Evolutionary conservation across 2,329 filamentous ascomycete genomes (phyloP), one percentile per base, ranked within the genome.

Genomic region (Aspergillus aculeatus): DNA sequence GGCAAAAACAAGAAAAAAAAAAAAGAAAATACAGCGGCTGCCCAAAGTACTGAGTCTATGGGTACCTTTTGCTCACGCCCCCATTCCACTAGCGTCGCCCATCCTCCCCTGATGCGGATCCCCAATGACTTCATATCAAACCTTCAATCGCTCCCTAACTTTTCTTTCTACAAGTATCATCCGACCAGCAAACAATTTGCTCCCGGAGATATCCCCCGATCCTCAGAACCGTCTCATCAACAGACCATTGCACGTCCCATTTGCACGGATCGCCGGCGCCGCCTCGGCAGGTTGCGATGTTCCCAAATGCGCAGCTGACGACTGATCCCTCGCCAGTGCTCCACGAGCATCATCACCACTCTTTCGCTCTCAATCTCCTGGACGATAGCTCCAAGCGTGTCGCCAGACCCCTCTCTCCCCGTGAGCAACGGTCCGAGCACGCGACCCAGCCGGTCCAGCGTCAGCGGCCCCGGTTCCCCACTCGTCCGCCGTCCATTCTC

Each of bases 301-400:
- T 69, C 66, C 72, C 71, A 75, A n/a, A 59, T 44, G 54, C 65
- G 64, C 47, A 78, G 57, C 51, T 75, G 73, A 21, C 68, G 66
- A 56, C 71, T 74, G 19, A 79, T 65, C 2, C 61, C 65, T 11
- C 68, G 69, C 77, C 77, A 79, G 56, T 72, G 62, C 24, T 65
- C 67, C 49, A 78, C 64, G 60, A 79, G 55, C 66, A 77, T 69
- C 26, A 55, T 62, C 52, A 69, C 68, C 29, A 77, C 70, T 29
- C 69, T 66, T 29, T 69, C 66, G 21, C 68, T 64, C 19, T 73
- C 67, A 14, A 70, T 61, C 58, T 73, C 68, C 21, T 59, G 59
- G 57, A 68, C 65, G 53, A 70, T 63, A n/a, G 56, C 52, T 12
- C 48, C 50, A 58, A 58, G 59, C 49, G 58, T 55, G 35, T 65